A percentile compares a stretch with the other conserved stretches of the same genome.
phyloP scores from a whole-genome alignment of 2,329 filamentous ascomycete species.

The Onygenales sp. region DNA sequence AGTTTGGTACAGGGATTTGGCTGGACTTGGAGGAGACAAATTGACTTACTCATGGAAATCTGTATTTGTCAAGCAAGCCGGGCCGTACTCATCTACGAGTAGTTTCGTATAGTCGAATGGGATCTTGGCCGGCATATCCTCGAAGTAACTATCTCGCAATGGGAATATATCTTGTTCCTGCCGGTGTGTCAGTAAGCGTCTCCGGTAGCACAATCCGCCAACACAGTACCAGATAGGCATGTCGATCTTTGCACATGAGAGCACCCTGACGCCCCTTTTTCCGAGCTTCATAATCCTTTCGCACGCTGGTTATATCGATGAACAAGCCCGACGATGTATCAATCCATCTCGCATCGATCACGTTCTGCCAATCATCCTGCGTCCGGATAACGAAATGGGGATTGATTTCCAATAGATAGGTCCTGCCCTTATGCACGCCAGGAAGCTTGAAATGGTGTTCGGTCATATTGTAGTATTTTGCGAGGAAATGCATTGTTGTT shows the following conservation, averaged over 20 bases:
- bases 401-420: slow-evolving; percentile 52
- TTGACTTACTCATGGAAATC: slow-evolving; percentile 2
- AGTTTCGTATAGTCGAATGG: slow-evolving; percentile 48
- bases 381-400: slow-evolving; percentile 42
- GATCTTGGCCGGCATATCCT: slow-evolving; percentile 44
- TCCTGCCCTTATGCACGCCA: slow-evolving; percentile 23
- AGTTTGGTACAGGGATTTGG: background rate
- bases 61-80: background rate
- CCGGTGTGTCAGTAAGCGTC: background rate
- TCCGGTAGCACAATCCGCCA: background rate
- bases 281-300: slow-evolving; percentile 35
- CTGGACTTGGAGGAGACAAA: background rate
- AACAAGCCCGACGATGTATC: slow-evolving; percentile 50
- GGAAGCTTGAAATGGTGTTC: slow-evolving; percentile 41
- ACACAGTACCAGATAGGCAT: slow-evolving; percentile 38
- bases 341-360: slow-evolving; percentile 54
- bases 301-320: slow-evolving; percentile 52
- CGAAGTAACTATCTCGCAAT: slow-evolving; percentile 45
- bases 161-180: slow-evolving; percentile 47
- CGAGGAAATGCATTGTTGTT: slow-evolving; percentile 45
- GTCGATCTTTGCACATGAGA: slow-evolving; percentile 49
- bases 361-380: slow-evolving; percentile 40
- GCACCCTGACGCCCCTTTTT: slow-evolving; percentile 29
- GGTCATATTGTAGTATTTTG: slow-evolving; percentile 53
- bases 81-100: slow-evolving; percentile 47